Evolutionary conservation across 2,329 filamentous ascomycete genomes (phyloP).

Genomic region (Hypoxylon sp.): DNA sequence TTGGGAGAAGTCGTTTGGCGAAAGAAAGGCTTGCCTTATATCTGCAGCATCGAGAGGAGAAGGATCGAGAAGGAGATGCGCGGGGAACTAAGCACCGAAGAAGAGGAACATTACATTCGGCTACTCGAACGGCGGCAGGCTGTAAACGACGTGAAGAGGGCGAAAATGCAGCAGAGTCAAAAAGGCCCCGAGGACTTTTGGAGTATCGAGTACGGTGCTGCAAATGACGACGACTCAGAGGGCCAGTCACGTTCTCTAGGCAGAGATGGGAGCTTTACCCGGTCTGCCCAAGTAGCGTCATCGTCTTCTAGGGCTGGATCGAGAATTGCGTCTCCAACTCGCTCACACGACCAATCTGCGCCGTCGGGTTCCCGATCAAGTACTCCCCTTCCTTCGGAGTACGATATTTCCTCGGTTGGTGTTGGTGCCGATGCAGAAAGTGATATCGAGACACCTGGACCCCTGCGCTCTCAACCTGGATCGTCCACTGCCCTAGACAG

Average conservation of each 20-base stretch:
- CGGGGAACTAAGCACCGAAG: constrained; percentile 70
- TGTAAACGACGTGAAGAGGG: constrained; percentile 70
- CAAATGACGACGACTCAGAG: constrained; percentile 66
- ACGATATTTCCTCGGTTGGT: constrained; percentile 54
- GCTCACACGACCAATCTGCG: constrained; percentile 64
- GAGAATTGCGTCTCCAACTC: constrained; percentile 62
- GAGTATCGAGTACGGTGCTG: constrained; percentile 85
- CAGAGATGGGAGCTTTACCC: constrained; percentile 44
- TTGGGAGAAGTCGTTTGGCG: constrained; percentile 95
- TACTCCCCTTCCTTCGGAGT: constrained; percentile 55
- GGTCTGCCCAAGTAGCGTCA: constrained; percentile 41
- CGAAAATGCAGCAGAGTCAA: constrained; percentile 66
- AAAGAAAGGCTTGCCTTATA: constrained; percentile 86
- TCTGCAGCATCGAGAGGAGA: constrained; percentile 85
- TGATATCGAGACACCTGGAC: constrained; percentile 68
- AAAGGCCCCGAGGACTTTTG: constrained; percentile 76
- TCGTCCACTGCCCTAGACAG: constrained; percentile 77
- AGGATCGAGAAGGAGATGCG: constrained; percentile 81
- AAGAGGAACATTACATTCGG: constrained; percentile 73
- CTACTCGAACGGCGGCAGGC: constrained; percentile 72
- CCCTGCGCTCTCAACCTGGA: constrained; percentile 66
- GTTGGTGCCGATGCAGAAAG: constrained; percentile 60
- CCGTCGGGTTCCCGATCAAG: constrained; percentile 58
- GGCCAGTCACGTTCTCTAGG: constrained; percentile 51
- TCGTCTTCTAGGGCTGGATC: constrained; percentile 48